Percentiles rank a stretch among this genome's conserved stretches.
phyloP scores from a whole-genome alignment of 495 filamentous ascomycete species.

The Aeminium ludgeri region DNA sequence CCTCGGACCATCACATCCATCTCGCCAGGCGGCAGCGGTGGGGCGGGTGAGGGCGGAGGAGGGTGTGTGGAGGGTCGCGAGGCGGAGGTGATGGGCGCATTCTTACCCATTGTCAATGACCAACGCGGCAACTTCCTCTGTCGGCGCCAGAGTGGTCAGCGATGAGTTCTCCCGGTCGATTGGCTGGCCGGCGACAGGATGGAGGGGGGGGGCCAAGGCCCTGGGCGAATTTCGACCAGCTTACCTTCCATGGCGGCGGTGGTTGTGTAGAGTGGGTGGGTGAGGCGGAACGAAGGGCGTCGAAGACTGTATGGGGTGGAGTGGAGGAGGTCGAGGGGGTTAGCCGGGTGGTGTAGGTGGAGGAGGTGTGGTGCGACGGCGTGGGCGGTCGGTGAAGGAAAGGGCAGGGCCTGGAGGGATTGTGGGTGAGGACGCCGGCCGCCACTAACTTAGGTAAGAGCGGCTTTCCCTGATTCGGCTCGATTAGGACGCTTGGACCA shows the following conservation, averaged over 20 bases:
- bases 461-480: too few relatives aligned
- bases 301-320: neutral
- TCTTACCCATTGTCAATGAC: constrained; percentile 99
- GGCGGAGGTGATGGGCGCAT: neutral
- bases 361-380: neutral
- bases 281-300: constrained; percentile 11
- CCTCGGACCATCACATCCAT: neutral
- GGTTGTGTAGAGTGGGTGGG: constrained; percentile 23
- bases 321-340: constrained; percentile 6
- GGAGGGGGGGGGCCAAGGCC: constrained; percentile 18
- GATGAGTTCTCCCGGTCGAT: constrained; percentile 5
- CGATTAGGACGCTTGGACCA: too few relatives aligned
- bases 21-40: neutral
- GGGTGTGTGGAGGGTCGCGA: neutral
- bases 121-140: constrained; percentile 99
- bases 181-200: constrained; percentile 9
- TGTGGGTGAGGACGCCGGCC: too few relatives aligned
- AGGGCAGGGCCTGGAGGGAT: neutral
- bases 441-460: too few relatives aligned
- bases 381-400: neutral
- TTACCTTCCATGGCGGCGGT: constrained; percentile 64
- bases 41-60: neutral
- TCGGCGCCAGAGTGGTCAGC: constrained; percentile 39
- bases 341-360: neutral
- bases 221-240: constrained; percentile 22